Conservation (phyloP, 345 rosid species). For the Anacardium occidentale region DNA sequence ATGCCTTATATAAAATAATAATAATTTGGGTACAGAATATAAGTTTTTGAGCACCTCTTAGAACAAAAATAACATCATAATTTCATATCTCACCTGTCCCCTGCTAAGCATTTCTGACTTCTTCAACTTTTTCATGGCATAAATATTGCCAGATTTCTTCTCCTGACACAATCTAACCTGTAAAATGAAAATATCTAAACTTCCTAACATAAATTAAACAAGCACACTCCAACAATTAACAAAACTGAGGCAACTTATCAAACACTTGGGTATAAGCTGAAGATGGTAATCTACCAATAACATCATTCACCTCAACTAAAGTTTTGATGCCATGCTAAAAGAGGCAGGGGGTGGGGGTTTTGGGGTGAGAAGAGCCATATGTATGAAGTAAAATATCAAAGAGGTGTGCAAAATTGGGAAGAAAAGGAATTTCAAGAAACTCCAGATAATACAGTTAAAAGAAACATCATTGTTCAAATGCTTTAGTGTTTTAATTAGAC, state of each 20-base stretch:
- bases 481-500: too few relatives aligned
- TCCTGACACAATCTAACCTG: slow-evolving; percentile 89
- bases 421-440: too few relatives aligned
- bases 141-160: slow-evolving; percentile 73
- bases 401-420: too few relatives aligned
- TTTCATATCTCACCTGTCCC: slow-evolving; percentile 70
- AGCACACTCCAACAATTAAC: neutral
- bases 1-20: neutral
- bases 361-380: too few relatives aligned
- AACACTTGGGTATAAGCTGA: too few relatives aligned
- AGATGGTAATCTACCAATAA: too few relatives aligned
- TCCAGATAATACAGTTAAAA: too few relatives aligned
- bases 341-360: too few relatives aligned
- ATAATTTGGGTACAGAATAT: neutral
- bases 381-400: too few relatives aligned
- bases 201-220: neutral
- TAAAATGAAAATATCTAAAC: slow-evolving; percentile 18
- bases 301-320: too few relatives aligned
- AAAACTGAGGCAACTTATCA: neutral
- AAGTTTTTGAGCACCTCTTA: neutral
- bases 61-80: neutral
- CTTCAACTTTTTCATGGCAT: slow-evolving; percentile 95
- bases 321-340: too few relatives aligned
- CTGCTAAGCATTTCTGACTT: slow-evolving; percentile 98
- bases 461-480: too few relatives aligned